A percentile compares a stretch with the other conserved stretches of the same genome.
These are phyloP conservation scores for Puccinellia tenuiflora DNA, from an alignment of 176 grass and related monocot species.

Conservation along the genomic window DNA sequence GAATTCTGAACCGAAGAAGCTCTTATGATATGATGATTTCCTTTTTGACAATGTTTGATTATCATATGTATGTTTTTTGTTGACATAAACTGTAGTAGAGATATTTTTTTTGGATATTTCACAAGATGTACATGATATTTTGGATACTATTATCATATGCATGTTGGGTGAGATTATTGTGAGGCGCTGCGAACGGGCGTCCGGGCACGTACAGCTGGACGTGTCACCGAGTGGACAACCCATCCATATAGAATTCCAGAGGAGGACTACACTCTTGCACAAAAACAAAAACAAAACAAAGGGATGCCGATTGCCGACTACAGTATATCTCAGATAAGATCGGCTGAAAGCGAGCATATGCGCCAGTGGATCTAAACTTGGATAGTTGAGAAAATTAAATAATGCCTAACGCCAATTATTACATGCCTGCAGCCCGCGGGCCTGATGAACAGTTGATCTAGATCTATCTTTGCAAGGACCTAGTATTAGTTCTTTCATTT, in stretches of 20 bases:
- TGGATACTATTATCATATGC: no score
- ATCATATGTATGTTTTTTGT: no score
- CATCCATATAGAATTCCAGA: not conserved
- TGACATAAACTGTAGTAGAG: no score
- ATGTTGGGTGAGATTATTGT: no score
- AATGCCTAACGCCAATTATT: not conserved
- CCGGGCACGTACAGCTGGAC: not conserved
- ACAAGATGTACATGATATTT: not conserved
- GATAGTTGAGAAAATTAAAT: not conserved
- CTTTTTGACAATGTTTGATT: not conserved
- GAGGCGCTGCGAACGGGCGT: not conserved
- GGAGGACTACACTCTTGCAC: not conserved
- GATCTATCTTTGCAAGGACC: not conserved
- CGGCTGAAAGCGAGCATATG: not conserved
- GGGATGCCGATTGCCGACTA: no score
- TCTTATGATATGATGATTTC: no score
- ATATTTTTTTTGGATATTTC: no score
- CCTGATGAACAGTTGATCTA: not conserved
- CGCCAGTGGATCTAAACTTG: not conserved
- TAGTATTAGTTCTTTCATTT: not conserved
- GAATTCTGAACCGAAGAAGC: no score
- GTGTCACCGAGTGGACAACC: not conserved
- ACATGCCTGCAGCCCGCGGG: not conserved
- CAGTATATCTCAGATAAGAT: conserved; percentile 2
- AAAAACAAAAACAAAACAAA: not conserved